Conservation (phyloP, 208 protist species). For the Wallacemonas sp. region DNA sequence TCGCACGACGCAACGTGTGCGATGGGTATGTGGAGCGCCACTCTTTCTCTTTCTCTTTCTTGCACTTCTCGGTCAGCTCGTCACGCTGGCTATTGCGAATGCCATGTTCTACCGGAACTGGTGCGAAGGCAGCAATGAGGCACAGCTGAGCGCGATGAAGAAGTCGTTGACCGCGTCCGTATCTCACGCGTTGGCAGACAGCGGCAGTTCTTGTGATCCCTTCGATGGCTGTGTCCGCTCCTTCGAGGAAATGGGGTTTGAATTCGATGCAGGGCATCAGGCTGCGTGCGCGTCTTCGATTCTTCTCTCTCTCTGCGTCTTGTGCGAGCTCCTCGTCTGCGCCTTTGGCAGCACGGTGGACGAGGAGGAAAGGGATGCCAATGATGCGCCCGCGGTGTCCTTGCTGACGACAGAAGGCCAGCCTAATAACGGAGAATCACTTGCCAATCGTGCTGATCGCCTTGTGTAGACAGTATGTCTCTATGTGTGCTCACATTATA, state of each 20-base stretch:
- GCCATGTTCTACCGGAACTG: constrained; percentile 30
- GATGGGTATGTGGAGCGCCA: constrained; percentile 17
- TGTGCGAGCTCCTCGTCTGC: constrained; percentile 5
- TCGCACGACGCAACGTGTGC: constrained; percentile 12
- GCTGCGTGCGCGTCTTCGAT: constrained; percentile 7
- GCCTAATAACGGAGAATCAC: constrained; percentile 10
- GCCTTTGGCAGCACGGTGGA: neutral
- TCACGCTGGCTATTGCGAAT: constrained; percentile 13
- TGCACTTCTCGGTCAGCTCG: neutral
- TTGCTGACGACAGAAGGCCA: neutral
- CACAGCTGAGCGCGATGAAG: neutral
- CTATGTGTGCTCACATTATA: no score
- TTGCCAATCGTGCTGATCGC: neutral
- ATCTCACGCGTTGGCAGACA: neutral
- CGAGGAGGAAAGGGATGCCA: neutral
- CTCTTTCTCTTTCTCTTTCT: constrained; percentile 17
- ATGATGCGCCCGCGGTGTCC: neutral
- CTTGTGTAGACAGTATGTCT: no score
- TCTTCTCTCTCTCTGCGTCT: neutral
- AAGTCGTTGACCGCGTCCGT: no score
- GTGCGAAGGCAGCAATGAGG: neutral
- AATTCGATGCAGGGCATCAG: constrained; percentile 7
- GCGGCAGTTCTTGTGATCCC: constrained; percentile 17
- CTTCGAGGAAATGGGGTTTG: constrained; percentile 34
- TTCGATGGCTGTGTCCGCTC: constrained; percentile 33